Evolutionary conservation across 2,329 filamentous ascomycete species (phyloP).

Genomic region (Samsoniella hepiali): DNA sequence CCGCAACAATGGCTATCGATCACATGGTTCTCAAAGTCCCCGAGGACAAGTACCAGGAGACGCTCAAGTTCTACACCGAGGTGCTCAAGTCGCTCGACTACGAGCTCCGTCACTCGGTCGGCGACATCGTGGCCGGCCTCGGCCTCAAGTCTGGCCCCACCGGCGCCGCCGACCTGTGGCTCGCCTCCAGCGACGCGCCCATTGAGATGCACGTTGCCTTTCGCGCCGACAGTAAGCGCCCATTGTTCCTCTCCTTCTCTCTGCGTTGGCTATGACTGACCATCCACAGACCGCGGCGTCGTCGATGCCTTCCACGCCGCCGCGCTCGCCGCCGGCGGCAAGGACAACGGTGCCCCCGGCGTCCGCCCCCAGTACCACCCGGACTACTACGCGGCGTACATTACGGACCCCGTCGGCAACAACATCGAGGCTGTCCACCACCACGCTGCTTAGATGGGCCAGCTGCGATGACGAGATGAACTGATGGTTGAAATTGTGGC

Average conservation of each 20-base stretch:
- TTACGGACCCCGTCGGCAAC: conserved; percentile 49
- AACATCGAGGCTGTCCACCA: conserved; percentile 46
- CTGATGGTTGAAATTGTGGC: background rate
- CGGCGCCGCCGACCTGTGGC: conserved; percentile 17
- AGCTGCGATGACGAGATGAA: background rate
- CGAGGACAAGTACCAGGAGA: conserved; percentile 27
- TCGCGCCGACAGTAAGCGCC: conserved; percentile 26
- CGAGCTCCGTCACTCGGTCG: conserved; percentile 28
- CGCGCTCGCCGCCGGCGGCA: conserved; percentile 42
- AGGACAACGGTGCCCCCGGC: conserved; percentile 48
- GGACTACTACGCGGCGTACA: conserved; percentile 50
- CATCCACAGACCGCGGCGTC: conserved; percentile 32
- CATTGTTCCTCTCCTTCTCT: background rate
- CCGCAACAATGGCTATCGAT: conserved; percentile 33
- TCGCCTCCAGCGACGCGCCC: conserved; percentile 11
- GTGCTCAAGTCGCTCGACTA: conserved; percentile 38
- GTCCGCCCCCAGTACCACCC: conserved; percentile 41
- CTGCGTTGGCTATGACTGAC: too few species aligned
- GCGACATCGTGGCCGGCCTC: conserved; percentile 31
- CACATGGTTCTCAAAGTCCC: conserved; percentile 33
- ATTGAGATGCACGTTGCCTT: conserved; percentile 31
- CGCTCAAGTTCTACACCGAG: conserved; percentile 33
- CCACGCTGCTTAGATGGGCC: background rate
- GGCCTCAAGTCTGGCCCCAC: conserved; percentile 25
- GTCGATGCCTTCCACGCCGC: conserved; percentile 45